Base-by-base conservation (phyloP, 2,329 filamentous ascomycete genomes). In the Paracoccidioides brasiliensis region DNA sequence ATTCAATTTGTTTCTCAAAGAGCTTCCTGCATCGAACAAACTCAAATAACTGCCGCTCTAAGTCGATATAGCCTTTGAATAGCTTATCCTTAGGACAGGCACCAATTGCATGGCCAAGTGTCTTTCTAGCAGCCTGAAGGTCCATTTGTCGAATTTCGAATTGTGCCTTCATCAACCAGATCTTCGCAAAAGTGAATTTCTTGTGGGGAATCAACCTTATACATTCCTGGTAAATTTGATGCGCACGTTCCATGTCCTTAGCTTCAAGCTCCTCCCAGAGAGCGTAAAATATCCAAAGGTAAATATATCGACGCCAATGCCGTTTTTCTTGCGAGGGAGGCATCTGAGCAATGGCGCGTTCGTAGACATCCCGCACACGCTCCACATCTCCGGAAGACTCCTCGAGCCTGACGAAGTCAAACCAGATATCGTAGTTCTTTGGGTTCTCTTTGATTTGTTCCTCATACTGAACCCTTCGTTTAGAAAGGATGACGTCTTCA, bases 381-480 rank as follows among this genome's bases (percentile, higher is more conserved):
- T 95, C 90, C 0, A 81, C 74, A 66, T 96, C 87, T 7, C 88
- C 87, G 0, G 88, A 84, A 0, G 83, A 81, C 71, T 98, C 93
- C 69, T 98, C 93, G 5, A 98, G 75, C 6, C 88, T 81, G 32
- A 90, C 90, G 69, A 91, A 95, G 70, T 97, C 93, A 63, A 98
- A 91, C 93, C 93, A 98, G 10, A 84, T 81, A 66, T 98, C 93
- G 75, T 98, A 98, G 70, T 96, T 96, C 66, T 94, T 93, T 1
- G 90, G 82, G 65, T 95, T 97, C 67, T 94, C 87, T 65, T 90
- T 91, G 61, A 97, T 81, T 66, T 93, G 86, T 63, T 95, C 89
- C 71, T 98, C 93, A 70, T 98, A 98, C 59, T 93, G 83, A 15
- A 95, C 86, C 64, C 93, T 80, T 62, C 93, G 81, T 70, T 98